phyloP scores from a whole-genome alignment of 1,284 basidiomycete species.

The Pulchroboletus neoregius region DNA sequence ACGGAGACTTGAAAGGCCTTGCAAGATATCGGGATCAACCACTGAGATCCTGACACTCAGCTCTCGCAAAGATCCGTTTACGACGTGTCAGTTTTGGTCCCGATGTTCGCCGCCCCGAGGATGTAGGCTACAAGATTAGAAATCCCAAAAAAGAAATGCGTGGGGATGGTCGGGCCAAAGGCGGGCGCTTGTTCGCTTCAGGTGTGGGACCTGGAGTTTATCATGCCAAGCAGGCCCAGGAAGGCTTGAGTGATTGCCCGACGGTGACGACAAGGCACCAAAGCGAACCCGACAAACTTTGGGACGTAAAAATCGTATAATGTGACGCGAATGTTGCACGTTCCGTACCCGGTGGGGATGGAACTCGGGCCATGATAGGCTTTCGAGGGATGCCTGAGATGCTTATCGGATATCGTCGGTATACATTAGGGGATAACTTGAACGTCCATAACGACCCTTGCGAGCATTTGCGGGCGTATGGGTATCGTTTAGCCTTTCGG shows the following conservation, averaged over 20 bases:
- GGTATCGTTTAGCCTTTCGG: not conserved
- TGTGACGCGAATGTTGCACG: not conserved
- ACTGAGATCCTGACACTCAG: not conserved
- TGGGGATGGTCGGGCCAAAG: not conserved
- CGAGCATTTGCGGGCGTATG: not conserved
- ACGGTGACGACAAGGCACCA: not conserved
- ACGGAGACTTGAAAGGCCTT: not conserved
- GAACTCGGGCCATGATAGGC: not conserved
- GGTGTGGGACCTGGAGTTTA: not conserved
- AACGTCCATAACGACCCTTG: not conserved
- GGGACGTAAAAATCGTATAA: constrained; percentile 15
- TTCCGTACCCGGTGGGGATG: constrained; percentile 14
- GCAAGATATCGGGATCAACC: constrained; percentile 2
- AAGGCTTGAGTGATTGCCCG: not conserved
- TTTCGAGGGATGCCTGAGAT: not conserved
- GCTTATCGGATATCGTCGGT: too few relatives aligned
- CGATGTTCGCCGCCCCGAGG: not conserved
- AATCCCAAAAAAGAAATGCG: not conserved
- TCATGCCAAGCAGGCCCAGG: constrained; percentile 2
- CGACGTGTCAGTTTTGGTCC: not conserved
- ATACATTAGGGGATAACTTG: constrained; percentile 7
- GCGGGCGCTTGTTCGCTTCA: not conserved
- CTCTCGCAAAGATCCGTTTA: not conserved
- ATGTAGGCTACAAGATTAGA: not conserved
- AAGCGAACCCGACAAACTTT: not conserved